Conservation (phyloP, 768 basidiomycete genomes). For the Dentipellis sp. region DNA sequence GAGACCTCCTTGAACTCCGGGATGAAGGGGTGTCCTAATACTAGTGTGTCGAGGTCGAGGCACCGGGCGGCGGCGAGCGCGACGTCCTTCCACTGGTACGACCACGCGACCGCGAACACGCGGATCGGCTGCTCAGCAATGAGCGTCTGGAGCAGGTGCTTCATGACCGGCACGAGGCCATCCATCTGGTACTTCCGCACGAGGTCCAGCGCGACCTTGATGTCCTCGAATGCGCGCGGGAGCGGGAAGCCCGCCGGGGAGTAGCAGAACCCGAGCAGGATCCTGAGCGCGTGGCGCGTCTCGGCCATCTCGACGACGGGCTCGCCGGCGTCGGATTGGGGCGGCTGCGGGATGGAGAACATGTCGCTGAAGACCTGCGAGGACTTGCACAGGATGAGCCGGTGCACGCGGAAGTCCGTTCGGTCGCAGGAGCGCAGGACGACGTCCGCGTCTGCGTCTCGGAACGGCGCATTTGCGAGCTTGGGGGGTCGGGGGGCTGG, state of each 20-base stretch:
- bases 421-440: conserved; percentile 10
- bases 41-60: no score
- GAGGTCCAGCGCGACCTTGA: not conserved
- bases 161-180: not conserved
- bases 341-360: not conserved
- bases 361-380: conserved; percentile 6
- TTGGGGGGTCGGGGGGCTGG: no score
- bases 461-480: conserved; percentile 1
- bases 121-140: not conserved
- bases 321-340: not conserved
- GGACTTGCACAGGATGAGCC: conserved; percentile 8
- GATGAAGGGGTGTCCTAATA: no score
- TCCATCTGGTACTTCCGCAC: not conserved
- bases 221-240: not conserved
- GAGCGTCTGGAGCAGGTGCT: not conserved
- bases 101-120: not conserved
- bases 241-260: not conserved
- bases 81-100: not conserved
- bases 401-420: conserved; percentile 9
- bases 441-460: conserved; percentile 10
- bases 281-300: not conserved
- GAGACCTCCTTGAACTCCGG: no score
- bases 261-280: not conserved
- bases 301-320: not conserved
- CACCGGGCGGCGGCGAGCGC: not conserved